These are phyloP conservation scores for apple (Malus domestica) DNA, from an alignment of 306 rosid genomes.

Conservation along the genomic window ASM211411v1 NC_041803.1:21791501-21792000, in stretches of 20 bases:
- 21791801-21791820: constrained; percentile 1
- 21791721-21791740: too few species aligned
- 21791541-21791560: not conserved
- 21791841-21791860: too few species aligned
- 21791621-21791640: not conserved
- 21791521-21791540: not conserved
- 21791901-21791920: too few species aligned
- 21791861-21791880: not conserved
- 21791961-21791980: too few species aligned
- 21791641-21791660: not conserved
- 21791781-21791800: not conserved
- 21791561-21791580: not conserved
- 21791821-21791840: not conserved
- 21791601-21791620: not conserved
- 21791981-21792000: too few species aligned
- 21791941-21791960: constrained; percentile 9
- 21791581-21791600: not conserved
- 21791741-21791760: not conserved
- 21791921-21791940: not conserved
- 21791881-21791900: too few species aligned
- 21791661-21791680: not conserved
- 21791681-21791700: too few species aligned
- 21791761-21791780: not conserved
- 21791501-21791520: not conserved
- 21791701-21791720: too few species aligned